phyloP scores from a whole-genome alignment of 805 yeast genomes.

The Myxozyma nipponensis region DNA sequence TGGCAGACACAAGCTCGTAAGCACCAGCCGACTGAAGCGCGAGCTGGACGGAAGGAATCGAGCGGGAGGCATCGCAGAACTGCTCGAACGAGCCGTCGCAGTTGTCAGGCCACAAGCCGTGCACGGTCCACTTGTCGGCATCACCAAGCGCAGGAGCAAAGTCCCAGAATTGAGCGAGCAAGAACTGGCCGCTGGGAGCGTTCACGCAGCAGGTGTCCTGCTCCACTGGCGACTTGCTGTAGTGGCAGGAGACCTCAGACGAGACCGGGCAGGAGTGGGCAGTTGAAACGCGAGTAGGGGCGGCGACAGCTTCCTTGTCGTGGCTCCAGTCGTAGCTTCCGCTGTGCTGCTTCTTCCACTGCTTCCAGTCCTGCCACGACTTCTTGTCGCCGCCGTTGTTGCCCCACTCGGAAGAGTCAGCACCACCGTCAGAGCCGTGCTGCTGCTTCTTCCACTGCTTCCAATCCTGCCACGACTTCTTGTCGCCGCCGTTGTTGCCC shows the following conservation, averaged over 20 bases:
- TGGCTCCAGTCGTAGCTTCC: background rate
- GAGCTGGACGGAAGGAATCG: constrained; percentile 48
- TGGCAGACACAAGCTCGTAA: constrained; percentile 49
- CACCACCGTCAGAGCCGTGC: no score
- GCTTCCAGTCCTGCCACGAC: no score
- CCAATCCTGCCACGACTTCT: no score
- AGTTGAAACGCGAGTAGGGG: constrained; percentile 10
- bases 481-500: no score
- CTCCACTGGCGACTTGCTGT: constrained; percentile 1
- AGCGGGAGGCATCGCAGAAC: constrained; percentile 64
- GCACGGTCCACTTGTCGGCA: constrained; percentile 66
- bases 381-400: background rate
- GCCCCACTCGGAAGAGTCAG: no score
- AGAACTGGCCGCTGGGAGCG: constrained; percentile 74
- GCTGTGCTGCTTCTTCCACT: no score
- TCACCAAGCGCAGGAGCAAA: constrained; percentile 72
- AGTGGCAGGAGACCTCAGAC: constrained; percentile 21
- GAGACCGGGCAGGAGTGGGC: constrained; percentile 15
- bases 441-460: no score
- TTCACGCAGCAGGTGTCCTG: constrained; percentile 77
- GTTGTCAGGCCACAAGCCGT: constrained; percentile 86
- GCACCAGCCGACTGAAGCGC: constrained; percentile 45
- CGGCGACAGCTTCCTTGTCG: background rate
- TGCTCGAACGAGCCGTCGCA: constrained; percentile 81
- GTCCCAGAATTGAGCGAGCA: constrained; percentile 94